Base-by-base conservation (phyloP, 2,329 filamentous ascomycete genomes). In the Helicocarpus griseus region DNA sequence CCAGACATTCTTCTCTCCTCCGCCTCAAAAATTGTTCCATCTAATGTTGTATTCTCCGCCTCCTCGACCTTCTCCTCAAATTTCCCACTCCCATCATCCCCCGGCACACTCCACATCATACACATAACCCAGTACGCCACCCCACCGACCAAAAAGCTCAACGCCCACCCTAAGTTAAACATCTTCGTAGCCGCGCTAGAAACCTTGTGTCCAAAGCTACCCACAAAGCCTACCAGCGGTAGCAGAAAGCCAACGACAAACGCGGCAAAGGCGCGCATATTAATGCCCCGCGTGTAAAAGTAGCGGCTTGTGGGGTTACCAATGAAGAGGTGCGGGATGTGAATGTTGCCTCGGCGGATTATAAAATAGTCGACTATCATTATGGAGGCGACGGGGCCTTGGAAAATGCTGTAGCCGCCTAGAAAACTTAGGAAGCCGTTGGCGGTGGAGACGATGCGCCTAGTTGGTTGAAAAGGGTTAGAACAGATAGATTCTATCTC, bases 331-430 rank as follows among this genome's bases (percentile, higher is more conserved):
- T 65, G 64, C 0, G 62, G 60, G 1, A 69, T 56, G 39, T 65
- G 57, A 4, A 69, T 49, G 49, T 68, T 68, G 11, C 67, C 66
- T 8, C 53, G 62, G 24, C 65, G 59, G 0, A 64, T 59, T 40
- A 66, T 33, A 43, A 60, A 60, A 53, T 69, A 71, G 53, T 71
- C 69, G 21, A 65, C 59, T 5, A 69, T 58, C 54, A 69, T 68
- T 11, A 64, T 62, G n/a, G 50, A 50, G 36, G 53, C 54, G 19
- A 56, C 49, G 38, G 54, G 49, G 22, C 46, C 56, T 35, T 61
- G 59, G 52, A 62, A 63, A 41, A 61, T 57, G 28, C 52, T 56
- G 51, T 61, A 63, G 28, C 58, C 54, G 33, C 50, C 51, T 11
- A 61, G 48, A 43, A 60, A 61, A 40, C 52, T 55, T 49, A 60